These are phyloP conservation scores for Yamadazyma endophytica DNA, from an alignment of 805 yeast species.

Conservation along the genomic window DNA sequence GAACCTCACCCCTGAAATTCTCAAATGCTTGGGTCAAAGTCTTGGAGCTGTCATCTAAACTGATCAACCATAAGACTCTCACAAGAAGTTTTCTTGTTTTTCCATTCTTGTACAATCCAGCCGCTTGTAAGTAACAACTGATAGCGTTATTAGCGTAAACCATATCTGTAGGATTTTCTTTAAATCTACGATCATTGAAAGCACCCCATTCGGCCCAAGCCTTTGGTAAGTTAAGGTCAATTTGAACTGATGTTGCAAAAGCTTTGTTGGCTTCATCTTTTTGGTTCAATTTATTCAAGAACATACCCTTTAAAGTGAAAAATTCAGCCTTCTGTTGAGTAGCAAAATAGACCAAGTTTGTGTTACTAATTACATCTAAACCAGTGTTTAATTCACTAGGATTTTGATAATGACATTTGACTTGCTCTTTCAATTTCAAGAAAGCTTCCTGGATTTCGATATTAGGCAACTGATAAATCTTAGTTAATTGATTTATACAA, in stretches of 20 bases:
- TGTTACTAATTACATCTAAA: slow-evolving; percentile 91
- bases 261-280: slow-evolving; percentile 97
- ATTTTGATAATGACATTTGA: slow-evolving; percentile 94
- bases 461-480: slow-evolving; percentile 92
- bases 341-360: slow-evolving; percentile 92
- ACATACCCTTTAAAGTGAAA: slow-evolving; percentile 97
- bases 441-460: slow-evolving; percentile 98
- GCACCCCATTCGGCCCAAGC: slow-evolving; percentile 99
- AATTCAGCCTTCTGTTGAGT: slow-evolving; percentile 98
- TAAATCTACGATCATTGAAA: slow-evolving; percentile 83
- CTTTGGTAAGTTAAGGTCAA: slow-evolving; percentile 88
- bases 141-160: slow-evolving; percentile 89
- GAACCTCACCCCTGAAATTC: slow-evolving; percentile 90
- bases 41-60: slow-evolving; percentile 82
- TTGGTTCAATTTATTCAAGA: slow-evolving; percentile 83
- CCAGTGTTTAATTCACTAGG: slow-evolving; percentile 91
- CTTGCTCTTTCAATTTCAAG: slow-evolving; percentile 91
- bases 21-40: slow-evolving; percentile 84
- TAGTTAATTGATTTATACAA: slow-evolving; percentile 85
- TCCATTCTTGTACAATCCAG: slow-evolving; percentile 89
- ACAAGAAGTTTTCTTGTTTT: slow-evolving; percentile 86
- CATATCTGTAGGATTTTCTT: slow-evolving; percentile 77
- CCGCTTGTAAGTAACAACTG: slow-evolving; percentile 95
- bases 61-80: slow-evolving; percentile 87
- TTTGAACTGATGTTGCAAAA: slow-evolving; percentile 95